These are phyloP conservation scores for Eucalyptus coolabah DNA, from an alignment of 345 rosid species.

Conservation along the genomic window DNA sequence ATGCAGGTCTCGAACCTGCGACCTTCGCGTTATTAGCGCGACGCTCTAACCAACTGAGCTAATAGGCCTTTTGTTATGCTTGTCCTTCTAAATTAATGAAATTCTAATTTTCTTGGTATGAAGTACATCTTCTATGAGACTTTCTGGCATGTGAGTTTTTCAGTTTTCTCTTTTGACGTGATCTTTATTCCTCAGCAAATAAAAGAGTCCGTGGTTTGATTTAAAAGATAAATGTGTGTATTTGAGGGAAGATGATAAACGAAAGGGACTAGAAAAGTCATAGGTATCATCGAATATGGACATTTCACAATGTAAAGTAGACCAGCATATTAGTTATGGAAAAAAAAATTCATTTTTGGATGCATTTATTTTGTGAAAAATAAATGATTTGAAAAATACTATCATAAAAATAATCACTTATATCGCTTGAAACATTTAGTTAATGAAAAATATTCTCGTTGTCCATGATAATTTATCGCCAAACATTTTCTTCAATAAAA, in stretches of 20 bases:
- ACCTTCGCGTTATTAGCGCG: conserved; percentile 97
- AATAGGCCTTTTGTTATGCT: not conserved
- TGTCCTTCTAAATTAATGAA: accelerated
- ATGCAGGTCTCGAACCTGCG: conserved; percentile 48
- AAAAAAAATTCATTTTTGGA: not conserved
- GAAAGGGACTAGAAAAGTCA: not conserved
- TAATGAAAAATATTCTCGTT: too few relatives aligned
- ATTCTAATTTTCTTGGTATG: not conserved
- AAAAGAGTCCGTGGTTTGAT: not conserved
- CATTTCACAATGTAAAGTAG: not conserved
- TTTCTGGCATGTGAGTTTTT: not conserved
- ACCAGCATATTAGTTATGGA: not conserved
- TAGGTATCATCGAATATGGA: not conserved
- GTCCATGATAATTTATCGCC: not conserved
- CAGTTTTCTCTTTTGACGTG: not conserved
- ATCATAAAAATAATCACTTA: accelerated
- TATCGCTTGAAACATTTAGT: accelerated
- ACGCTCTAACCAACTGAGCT: conserved; percentile 79
- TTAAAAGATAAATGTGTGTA: not conserved
- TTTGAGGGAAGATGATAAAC: not conserved
- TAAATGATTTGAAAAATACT: accelerated
- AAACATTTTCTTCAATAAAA: too few relatives aligned
- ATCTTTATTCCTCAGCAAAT: not conserved
- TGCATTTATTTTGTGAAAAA: accelerated
- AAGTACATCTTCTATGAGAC: not conserved